These are phyloP conservation scores for Betula pendula DNA, from an alignment of 306 rosid species.

Conservation along the genomic window DNA sequence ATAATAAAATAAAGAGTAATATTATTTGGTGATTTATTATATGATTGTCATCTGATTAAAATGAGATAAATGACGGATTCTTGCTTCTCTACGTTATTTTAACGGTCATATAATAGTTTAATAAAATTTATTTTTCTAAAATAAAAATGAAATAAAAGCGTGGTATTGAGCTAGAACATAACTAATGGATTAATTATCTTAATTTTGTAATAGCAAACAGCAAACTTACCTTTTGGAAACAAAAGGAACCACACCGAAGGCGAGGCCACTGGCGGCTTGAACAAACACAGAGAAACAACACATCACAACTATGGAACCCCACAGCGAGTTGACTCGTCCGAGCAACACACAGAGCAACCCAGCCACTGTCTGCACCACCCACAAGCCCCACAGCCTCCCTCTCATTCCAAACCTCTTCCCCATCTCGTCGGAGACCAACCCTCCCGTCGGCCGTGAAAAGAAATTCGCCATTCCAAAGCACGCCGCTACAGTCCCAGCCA, in stretches of 20 bases:
- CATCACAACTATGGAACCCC: conserved; percentile 52
- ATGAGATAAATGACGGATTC: too few species aligned
- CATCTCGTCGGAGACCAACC: conserved; percentile 50
- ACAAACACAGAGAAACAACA: conserved; percentile 49
- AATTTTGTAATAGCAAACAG: not conserved
- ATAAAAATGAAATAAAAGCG: too few species aligned
- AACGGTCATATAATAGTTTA: too few species aligned
- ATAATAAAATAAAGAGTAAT: too few species aligned
- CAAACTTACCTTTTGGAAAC: conserved; percentile 49
- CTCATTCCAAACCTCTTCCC: conserved; percentile 54
- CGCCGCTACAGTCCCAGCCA: conserved; percentile 55
- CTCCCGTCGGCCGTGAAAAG: conserved; percentile 56
- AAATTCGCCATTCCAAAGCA: conserved; percentile 59
- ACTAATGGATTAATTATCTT: too few species aligned
- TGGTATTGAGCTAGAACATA: too few species aligned
- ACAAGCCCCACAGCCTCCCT: conserved; percentile 58
- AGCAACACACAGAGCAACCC: conserved; percentile 50
- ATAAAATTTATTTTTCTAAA: too few species aligned
- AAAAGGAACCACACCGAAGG: conserved; percentile 60
- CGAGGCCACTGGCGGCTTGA: conserved; percentile 58
- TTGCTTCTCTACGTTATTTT: too few species aligned
- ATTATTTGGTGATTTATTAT: too few species aligned
- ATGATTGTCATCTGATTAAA: too few species aligned
- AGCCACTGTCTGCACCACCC: conserved; percentile 49
- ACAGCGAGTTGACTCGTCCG: conserved; percentile 43